Base-by-base conservation (phyloP, 75 land plant species). In the Adiantum capillusveneris region DNA sequence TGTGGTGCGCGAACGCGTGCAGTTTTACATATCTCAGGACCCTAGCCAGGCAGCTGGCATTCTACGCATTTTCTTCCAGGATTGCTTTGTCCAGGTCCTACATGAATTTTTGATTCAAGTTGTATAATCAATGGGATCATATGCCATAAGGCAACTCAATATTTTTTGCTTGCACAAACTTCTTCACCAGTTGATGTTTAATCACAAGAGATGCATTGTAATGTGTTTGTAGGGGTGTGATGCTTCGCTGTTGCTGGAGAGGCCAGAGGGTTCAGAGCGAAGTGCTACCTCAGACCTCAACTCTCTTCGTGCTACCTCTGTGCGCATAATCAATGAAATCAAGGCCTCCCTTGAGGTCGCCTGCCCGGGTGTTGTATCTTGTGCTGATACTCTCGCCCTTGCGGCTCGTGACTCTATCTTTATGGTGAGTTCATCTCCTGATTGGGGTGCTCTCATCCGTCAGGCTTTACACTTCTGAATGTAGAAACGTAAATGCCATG, bases 81-180 rank as follows among this genome's bases (percentile, higher is more conserved):
- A 65, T 36, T 65, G 67, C 67, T 55, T 55, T 6, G 67, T 56
- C 6, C 25, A 55, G 44, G 67, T 65, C 29, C 49, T 46, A 17
- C 13, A 7, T 39, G 12, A 9, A 7, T 39, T 13, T 39, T 13
- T 39, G 12, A 9, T 13, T 39, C 42, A 9, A 7, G 7, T 13
- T 39, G 12, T 39, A 7, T 39, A 7, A 9, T 13, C 13, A 7
- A 39, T 39, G 13, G 7, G 13, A 9, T 7, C 13, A 39, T 39
- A 39, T 39, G 42, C 42, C 42, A 39, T 9, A 39, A 39, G 12
- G 13, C 42, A 39, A 39, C 42, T 9, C 42, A 39, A 9, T 39
- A 13, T 9, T 13, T 9, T 39, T 39, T 13, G 13, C 7, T 9
- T 7, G 42, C 13, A 39, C 7, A 39, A 39, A 13, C 13, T 39